These are phyloP conservation scores for Gastrolobium villosum DNA, from an alignment of 306 rosid genomes.

Conservation along the genomic window DNA sequence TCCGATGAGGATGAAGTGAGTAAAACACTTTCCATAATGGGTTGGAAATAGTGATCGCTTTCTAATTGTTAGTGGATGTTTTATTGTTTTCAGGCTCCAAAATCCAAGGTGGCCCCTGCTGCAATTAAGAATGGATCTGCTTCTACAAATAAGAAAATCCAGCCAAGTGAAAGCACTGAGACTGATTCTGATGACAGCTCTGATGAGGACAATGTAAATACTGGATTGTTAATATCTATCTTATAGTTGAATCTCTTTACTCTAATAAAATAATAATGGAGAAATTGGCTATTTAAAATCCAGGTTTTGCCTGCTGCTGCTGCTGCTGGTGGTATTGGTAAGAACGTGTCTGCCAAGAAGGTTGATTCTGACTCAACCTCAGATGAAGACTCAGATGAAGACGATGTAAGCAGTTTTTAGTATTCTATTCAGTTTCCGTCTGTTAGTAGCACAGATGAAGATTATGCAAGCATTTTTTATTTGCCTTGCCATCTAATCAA, in stretches of 20 bases:
- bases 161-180: conserved; percentile 48
- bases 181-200: conserved; percentile 50
- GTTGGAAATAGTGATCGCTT: background rate
- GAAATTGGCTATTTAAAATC: background rate
- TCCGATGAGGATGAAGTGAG: conserved; percentile 66
- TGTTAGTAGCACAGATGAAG: conserved; percentile 41
- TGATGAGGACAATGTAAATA: conserved; percentile 47
- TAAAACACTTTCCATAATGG: background rate
- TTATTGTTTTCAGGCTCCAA: conserved; percentile 52
- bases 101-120: conserved; percentile 49
- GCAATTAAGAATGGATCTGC: conserved; percentile 40
- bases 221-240: background rate
- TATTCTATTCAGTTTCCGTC: background rate
- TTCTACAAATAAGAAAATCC: conserved; percentile 41
- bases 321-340: background rate
- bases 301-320: conserved; percentile 18
- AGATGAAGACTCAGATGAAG: conserved; percentile 21
- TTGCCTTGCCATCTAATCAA: background rate
- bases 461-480: background rate
- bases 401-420: background rate
- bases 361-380: background rate
- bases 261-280: background rate
- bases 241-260: background rate
- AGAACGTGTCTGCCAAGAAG: conserved; percentile 34
- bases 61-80: background rate